Conservation (phyloP, 768 basidiomycete species). For the Gymnopilus dilepis region DNA sequence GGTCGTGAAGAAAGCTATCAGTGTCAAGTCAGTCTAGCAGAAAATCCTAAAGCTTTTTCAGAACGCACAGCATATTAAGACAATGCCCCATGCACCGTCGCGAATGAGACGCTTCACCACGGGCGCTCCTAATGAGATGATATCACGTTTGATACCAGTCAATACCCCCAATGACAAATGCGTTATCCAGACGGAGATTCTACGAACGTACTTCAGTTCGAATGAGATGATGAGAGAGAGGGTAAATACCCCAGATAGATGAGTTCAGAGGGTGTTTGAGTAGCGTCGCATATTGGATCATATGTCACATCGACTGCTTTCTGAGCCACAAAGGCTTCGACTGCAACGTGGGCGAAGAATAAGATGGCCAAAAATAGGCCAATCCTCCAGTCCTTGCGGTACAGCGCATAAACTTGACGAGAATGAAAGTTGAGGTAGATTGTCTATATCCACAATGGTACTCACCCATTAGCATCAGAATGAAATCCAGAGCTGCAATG, state of each 20-base stretch:
- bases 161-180: background rate
- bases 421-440: background rate
- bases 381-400: conserved; percentile 2
- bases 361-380: background rate
- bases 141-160: background rate
- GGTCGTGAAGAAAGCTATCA: background rate
- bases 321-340: background rate
- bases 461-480: conserved; percentile 8
- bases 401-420: conserved; percentile 1
- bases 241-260: background rate
- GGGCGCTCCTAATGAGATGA: background rate
- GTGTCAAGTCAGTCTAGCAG: too few relatives aligned
- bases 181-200: background rate
- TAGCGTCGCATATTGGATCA: conserved; percentile 9
- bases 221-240: background rate
- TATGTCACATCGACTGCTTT: conserved; percentile 2
- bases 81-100: background rate
- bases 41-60: background rate
- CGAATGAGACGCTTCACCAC: background rate
- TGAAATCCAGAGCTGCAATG: conserved; percentile 5
- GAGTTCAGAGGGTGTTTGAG: background rate
- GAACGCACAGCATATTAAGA: conserved; percentile 3
- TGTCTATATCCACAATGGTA: background rate
- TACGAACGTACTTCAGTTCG: background rate
- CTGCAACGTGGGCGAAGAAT: background rate